A percentile compares a stretch with the other conserved stretches of the same genome.
Evolutionary conservation across 1,139 yeast species (phyloP).

Genomic region (Lodderomyces theae): DNA sequence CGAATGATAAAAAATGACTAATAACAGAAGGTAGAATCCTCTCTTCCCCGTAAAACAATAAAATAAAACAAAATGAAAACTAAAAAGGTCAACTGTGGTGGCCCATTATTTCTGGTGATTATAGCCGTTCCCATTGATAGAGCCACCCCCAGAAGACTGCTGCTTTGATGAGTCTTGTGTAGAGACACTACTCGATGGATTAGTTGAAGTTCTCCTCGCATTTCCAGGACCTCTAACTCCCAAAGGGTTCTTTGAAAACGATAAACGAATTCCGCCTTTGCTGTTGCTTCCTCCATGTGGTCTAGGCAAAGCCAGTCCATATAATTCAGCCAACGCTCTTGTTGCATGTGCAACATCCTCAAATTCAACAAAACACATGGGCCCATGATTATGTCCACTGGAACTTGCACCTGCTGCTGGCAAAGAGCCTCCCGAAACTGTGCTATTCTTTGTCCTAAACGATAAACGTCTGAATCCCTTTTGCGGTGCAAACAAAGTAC

Average conservation of each 20-base stretch:
- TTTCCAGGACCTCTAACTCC: slow-evolving; percentile 82
- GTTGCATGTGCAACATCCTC: slow-evolving; percentile 95
- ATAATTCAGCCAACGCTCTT: slow-evolving; percentile 85
- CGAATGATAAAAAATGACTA: slow-evolving; percentile 4
- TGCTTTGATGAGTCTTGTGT: background rate
- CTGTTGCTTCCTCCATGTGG: slow-evolving; percentile 55
- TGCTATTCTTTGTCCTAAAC: slow-evolving; percentile 65
- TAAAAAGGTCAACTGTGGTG: background rate
- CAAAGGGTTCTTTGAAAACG: slow-evolving; percentile 92
- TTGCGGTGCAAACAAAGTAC: slow-evolving; percentile 83
- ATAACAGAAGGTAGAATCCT: background rate
- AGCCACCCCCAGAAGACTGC: background rate
- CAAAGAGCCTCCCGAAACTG: background rate
- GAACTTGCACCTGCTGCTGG: slow-evolving; percentile 1
- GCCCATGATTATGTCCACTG: slow-evolving; percentile 66
- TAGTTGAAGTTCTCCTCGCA: slow-evolving; percentile 42
- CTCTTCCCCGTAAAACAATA: background rate
- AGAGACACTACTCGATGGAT: slow-evolving; percentile 21
- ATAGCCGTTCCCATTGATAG: background rate
- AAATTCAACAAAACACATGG: slow-evolving; percentile 98
- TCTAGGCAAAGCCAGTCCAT: slow-evolving; percentile 80
- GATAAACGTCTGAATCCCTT: slow-evolving; percentile 90
- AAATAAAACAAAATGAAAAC: background rate
- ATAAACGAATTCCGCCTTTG: slow-evolving; percentile 91
- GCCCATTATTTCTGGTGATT: background rate